phyloP scores from a whole-genome alignment of 768 basidiomycete species.

The Hericium coralloides region DNA sequence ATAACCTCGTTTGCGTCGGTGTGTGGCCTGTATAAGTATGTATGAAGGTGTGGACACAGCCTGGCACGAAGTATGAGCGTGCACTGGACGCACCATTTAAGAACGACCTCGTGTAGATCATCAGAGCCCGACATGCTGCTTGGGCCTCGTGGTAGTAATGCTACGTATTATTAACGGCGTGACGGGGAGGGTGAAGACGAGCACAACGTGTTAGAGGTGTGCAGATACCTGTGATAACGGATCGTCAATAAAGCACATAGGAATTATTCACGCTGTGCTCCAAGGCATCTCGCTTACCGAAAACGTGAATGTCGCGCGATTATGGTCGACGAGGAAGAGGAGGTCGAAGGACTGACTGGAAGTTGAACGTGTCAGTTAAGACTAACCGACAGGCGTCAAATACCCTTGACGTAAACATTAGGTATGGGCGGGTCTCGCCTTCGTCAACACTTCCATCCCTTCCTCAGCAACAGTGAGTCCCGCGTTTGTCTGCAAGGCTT shows the following conservation, averaged over 20 bases:
- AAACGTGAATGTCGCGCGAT: neutral
- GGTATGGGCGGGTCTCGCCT: too few species aligned
- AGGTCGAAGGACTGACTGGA: neutral
- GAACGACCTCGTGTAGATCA: conserved; percentile 4
- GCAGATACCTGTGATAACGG: neutral
- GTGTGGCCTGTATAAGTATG: conserved; percentile 13
- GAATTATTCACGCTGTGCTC: too few species aligned
- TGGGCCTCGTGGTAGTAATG: neutral
- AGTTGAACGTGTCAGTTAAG: neutral
- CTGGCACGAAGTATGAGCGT: neutral
- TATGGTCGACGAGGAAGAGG: neutral
- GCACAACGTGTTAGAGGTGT: neutral
- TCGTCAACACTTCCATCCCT: too few species aligned
- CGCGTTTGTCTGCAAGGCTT: too few species aligned
- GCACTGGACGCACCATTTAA: conserved; percentile 1
- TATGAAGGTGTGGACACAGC: neutral
- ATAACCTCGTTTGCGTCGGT: conserved; percentile 12
- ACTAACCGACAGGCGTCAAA: neutral
- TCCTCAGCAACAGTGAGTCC: too few species aligned
- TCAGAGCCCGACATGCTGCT: conserved; percentile 1
- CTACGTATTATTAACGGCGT: neutral
- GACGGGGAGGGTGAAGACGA: neutral
- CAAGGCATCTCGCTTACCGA: too few species aligned
- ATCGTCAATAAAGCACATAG: neutral
- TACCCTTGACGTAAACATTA: neutral